A percentile compares a stretch with the other conserved stretches of the same genome.
Conservation (phyloP, 306 rosid species). For the Pachyrhizus erosus region DNA sequence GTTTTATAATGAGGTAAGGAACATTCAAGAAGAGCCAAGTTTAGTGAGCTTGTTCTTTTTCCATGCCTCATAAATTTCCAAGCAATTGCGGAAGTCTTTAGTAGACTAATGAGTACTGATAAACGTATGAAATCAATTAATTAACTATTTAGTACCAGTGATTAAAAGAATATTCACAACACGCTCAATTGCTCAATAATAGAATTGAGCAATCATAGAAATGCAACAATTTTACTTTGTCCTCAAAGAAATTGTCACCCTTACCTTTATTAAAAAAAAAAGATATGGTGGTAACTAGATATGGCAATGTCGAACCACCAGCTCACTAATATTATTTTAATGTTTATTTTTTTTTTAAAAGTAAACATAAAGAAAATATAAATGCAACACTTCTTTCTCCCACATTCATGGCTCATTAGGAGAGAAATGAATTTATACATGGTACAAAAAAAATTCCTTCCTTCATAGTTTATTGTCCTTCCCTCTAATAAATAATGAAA, state of each 20-base stretch:
- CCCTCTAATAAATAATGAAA: too few species aligned
- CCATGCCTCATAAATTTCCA: neutral
- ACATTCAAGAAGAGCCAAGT: neutral
- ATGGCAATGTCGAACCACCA: too few species aligned
- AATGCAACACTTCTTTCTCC: too few species aligned
- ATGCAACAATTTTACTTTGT: neutral
- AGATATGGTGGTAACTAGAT: too few species aligned
- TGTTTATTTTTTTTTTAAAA: too few species aligned
- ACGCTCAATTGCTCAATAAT: neutral
- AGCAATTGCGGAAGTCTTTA: constrained; percentile 21
- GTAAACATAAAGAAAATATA: too few species aligned
- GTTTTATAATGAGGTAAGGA: constrained; percentile 24
- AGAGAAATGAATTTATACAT: too few species aligned
- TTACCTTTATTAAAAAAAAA: too few species aligned
- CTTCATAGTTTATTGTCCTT: too few species aligned
- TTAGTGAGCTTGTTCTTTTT: neutral
- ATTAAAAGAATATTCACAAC: neutral
- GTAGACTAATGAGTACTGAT: neutral
- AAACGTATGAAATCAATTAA: neutral
- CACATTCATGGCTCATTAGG: too few species aligned
- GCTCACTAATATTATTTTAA: too few species aligned
- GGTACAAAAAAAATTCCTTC: too few species aligned
- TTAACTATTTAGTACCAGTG: neutral
- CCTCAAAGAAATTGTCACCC: neutral
- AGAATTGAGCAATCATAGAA: neutral